These are phyloP conservation scores for Boletus mariae DNA, from an alignment of 1,284 basidiomycete species.

Conservation along the genomic window DNA sequence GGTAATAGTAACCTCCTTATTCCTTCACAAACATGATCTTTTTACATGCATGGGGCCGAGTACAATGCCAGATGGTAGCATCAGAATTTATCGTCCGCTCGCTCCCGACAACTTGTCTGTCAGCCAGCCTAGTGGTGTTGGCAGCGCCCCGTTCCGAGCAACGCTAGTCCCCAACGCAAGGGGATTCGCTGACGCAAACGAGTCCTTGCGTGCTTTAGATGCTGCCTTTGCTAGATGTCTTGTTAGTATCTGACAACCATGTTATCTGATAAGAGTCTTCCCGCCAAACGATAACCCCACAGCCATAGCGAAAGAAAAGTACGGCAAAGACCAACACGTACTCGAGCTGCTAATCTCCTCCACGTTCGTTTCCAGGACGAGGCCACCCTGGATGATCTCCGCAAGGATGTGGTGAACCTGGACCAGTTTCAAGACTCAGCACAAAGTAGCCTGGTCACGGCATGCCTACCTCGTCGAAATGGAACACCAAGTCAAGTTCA, in stretches of 20 bases:
- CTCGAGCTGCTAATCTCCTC: constrained; percentile 82
- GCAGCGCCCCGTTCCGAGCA: constrained; percentile 56
- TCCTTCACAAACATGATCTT: not conserved
- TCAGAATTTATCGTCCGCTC: constrained; percentile 20
- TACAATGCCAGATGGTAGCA: constrained; percentile 3
- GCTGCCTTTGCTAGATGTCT: constrained; percentile 55
- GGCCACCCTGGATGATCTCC: constrained; percentile 94
- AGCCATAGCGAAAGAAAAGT: not conserved
- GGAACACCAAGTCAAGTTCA: constrained; percentile 97
- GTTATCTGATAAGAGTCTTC: not conserved
- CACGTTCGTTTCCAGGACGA: constrained; percentile 98
- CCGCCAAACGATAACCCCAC: not conserved
- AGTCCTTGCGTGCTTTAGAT: constrained; percentile 67
- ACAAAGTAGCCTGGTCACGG: not conserved
- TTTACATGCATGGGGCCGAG: not conserved
- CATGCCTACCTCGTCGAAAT: constrained; percentile 87
- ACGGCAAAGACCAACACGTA: constrained; percentile 46
- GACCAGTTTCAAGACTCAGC: constrained; percentile 8
- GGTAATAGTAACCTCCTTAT: not conserved
- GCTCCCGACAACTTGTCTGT: constrained; percentile 69
- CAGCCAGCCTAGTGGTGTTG: constrained; percentile 75
- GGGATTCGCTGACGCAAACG: constrained; percentile 72
- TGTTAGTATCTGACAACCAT: constrained; percentile 13
- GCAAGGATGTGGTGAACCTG: constrained; percentile 89
- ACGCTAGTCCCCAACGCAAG: constrained; percentile 60